Conservation (phyloP, 768 basidiomycete species). For the Boletus reticulatus region DNA sequence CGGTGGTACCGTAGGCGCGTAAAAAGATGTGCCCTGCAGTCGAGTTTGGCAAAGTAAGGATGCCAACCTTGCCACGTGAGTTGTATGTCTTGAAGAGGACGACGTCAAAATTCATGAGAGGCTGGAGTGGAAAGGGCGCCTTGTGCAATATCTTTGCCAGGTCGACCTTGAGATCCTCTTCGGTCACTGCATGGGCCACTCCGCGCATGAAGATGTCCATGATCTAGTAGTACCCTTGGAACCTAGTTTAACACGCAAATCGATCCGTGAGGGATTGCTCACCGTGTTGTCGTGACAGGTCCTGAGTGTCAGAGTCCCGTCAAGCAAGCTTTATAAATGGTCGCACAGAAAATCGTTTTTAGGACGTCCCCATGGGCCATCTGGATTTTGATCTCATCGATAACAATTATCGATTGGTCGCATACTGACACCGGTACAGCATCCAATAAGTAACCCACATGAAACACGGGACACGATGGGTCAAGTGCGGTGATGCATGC, state of each 20-base stretch:
- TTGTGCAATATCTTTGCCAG: slow-evolving; percentile 35
- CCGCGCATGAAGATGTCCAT: slow-evolving; percentile 38
- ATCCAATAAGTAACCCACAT: not conserved
- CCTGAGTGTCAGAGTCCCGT: not conserved
- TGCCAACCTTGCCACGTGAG: slow-evolving; percentile 25
- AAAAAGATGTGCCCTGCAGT: slow-evolving; percentile 25
- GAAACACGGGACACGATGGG: not conserved
- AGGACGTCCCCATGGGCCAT: not conserved
- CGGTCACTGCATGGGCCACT: slow-evolving; percentile 26
- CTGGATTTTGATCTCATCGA: slow-evolving; percentile 12
- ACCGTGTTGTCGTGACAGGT: slow-evolving; percentile 18
- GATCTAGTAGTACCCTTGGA: slow-evolving; percentile 2
- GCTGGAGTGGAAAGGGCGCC: slow-evolving; percentile 28
- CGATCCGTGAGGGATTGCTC: slow-evolving; percentile 5
- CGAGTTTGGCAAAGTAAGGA: slow-evolving; percentile 30
- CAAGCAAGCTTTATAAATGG: slow-evolving; percentile 18
- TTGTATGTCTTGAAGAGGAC: slow-evolving; percentile 26
- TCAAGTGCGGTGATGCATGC: slow-evolving; percentile 12
- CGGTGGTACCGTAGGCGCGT: slow-evolving; percentile 21
- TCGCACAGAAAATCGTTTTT: not conserved
- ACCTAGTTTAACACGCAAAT: not conserved
- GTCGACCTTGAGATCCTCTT: slow-evolving; percentile 32
- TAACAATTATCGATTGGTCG: slow-evolving; percentile 9
- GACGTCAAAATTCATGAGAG: slow-evolving; percentile 34
- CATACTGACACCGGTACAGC: not conserved